Base-by-base conservation (phyloP, 169 alveolate species). In the Plasmodium chabaudi region DNA sequence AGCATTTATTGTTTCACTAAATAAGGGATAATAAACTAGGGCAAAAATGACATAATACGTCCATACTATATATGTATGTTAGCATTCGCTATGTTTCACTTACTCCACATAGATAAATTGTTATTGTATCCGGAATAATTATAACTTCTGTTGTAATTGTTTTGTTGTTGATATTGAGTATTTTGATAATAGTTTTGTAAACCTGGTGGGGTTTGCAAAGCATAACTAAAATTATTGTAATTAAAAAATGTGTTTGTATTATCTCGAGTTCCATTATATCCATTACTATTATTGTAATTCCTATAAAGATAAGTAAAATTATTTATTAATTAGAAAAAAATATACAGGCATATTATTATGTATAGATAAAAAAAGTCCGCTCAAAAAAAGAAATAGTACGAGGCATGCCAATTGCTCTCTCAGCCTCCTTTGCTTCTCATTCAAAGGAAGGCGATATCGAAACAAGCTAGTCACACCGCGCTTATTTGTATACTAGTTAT, bases 61-160 rank as follows among this genome's bases (percentile, higher is more conserved):
- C 3, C 39, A 27, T 27, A 0, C 1, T 27, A 34, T 34, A 34
- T 34, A 34, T 34, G 42, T 34, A 34, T 34, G 42, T 3, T 34
- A 34, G 6, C 42, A 34, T 0, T 12, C 0, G 17, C 59, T 19
- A 47, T 55, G 1, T 15, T 68, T 42, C 55, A 68, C 90, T 82
- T 82, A 82, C 90, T 82, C 90, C 90, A 82, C 84, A 82, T 82
- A 27, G 90, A 82, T 34, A 82, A 34, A 44, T 82, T 82, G 25
- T 82, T 82, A 55, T 69, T 82, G 49, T 82, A 82, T 46, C 67
- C 84, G n/a, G 90, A 56, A 51, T 82, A 82, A 46, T 82, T 82
- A 46, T 68, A 82, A 39, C 47, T 82, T n/a, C 90, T 56, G 46
- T 82, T 82, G 72, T 82, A 82, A 49, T 70, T 82, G 47, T 68